Percentiles rank a stretch among this genome's conserved stretches.
Evolutionary conservation across 202 grass and related monocot species (phyloP).

Genomic region (Bolboschoenoplectus hybrid): DNA sequence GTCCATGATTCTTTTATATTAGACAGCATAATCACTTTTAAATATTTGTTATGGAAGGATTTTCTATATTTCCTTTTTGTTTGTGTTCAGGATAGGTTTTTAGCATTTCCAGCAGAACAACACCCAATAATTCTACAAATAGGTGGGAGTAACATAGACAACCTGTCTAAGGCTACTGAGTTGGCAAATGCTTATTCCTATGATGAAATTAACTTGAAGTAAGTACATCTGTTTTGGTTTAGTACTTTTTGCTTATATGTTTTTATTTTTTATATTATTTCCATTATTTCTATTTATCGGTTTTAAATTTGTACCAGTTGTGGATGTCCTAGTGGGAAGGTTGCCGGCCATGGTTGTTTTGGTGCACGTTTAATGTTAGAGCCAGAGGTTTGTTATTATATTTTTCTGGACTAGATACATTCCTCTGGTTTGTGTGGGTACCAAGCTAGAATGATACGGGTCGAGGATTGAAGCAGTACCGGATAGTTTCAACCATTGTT

Average conservation of each 20-base stretch:
- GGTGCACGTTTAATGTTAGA: conserved; percentile 91
- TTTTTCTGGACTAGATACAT: neutral
- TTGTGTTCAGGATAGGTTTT: conserved; percentile 75
- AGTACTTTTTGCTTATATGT: conserved; percentile 24
- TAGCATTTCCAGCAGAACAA: conserved; percentile 85
- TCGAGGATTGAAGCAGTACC: neutral
- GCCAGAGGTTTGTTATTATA: conserved; percentile 75
- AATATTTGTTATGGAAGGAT: conserved; percentile 16
- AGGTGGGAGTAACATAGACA: conserved; percentile 91
- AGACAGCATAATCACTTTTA: neutral
- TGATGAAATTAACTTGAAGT: conserved; percentile 96
- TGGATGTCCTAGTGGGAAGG: conserved; percentile 89
- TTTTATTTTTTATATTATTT: conserved; percentile 28
- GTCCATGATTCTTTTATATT: neutral
- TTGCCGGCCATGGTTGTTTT: conserved; percentile 95
- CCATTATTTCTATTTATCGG: conserved; percentile 27
- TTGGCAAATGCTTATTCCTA: conserved; percentile 87
- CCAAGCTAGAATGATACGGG: conserved; percentile 32
- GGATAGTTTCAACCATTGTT: neutral
- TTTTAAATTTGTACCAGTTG: conserved; percentile 57
- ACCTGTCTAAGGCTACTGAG: conserved; percentile 83
- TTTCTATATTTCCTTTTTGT: conserved; percentile 9
- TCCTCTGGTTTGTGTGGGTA: neutral
- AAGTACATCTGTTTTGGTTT: conserved; percentile 34
- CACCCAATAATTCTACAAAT: conserved; percentile 93